Percentiles rank a stretch among this genome's conserved stretches.
These are phyloP conservation scores for Nemania diffusa DNA, from an alignment of 2,329 filamentous ascomycete species.

Conservation along the genomic window DNA sequence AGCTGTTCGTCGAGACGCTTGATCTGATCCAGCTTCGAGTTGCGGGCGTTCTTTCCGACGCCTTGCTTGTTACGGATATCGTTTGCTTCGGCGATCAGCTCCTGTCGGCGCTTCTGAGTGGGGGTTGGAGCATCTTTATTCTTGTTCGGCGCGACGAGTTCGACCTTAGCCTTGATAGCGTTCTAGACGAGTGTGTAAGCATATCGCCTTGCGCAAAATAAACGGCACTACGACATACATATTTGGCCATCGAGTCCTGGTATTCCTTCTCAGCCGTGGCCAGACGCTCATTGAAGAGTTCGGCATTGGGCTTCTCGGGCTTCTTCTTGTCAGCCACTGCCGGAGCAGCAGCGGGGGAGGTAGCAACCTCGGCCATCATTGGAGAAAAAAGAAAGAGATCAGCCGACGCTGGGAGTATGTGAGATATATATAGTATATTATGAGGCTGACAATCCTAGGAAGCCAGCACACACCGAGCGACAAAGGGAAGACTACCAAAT, in stretches of 20 bases:
- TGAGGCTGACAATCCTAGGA: neutral
- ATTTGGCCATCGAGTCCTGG: constrained; percentile 74
- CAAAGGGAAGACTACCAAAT: constrained; percentile 25
- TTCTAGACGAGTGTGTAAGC: constrained; percentile 65
- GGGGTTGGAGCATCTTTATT: constrained; percentile 83
- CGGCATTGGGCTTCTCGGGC: constrained; percentile 89
- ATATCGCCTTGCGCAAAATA: neutral
- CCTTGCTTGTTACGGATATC: constrained; percentile 89
- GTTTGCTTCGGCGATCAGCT: constrained; percentile 83
- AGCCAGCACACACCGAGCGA: neutral
- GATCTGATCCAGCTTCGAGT: constrained; percentile 85
- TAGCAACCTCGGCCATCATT: constrained; percentile 61
- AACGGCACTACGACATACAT: constrained; percentile 45
- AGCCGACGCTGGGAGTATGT: neutral
- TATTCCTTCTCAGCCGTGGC: constrained; percentile 89
- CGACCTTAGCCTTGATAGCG: constrained; percentile 87
- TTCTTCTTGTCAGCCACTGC: constrained; percentile 61
- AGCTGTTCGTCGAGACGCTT: constrained; percentile 91
- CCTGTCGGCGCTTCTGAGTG: constrained; percentile 82
- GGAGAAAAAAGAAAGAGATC: neutral
- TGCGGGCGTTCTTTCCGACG: constrained; percentile 84
- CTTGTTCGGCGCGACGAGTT: constrained; percentile 78
- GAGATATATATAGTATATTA: constrained; percentile 14
- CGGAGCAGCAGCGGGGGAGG: constrained; percentile 59
- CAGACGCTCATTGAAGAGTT: constrained; percentile 80